phyloP scores from a whole-genome alignment of 2,329 filamentous ascomycete genomes.

The Knufia fluminis region DNA sequence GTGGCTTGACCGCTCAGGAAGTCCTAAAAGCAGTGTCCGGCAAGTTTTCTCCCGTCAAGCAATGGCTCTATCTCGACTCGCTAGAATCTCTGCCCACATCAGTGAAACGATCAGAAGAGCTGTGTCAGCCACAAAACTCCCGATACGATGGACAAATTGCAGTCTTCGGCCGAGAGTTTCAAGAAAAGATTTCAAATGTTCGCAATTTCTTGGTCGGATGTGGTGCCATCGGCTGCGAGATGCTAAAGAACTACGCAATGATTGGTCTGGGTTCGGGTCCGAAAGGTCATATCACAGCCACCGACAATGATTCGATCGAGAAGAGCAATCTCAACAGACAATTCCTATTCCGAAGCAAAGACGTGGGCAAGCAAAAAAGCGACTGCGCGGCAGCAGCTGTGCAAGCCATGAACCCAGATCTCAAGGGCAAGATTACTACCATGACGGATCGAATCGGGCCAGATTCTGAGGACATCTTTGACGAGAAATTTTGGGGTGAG shows the following conservation, averaged over 20 bases:
- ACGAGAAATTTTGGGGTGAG: slow-evolving; percentile 80
- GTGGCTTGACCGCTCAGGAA: slow-evolving; percentile 87
- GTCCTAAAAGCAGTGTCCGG: slow-evolving; percentile 94
- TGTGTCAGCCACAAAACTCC: slow-evolving; percentile 73
- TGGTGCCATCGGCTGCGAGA: slow-evolving; percentile 95
- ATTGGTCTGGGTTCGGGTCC: slow-evolving; percentile 86
- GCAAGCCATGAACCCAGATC: slow-evolving; percentile 87
- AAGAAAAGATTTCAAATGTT: slow-evolving; percentile 83
- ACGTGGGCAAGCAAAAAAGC: slow-evolving; percentile 95
- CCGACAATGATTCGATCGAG: slow-evolving; percentile 97
- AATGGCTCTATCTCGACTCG: slow-evolving; percentile 97
- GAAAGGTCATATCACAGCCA: slow-evolving; percentile 80
- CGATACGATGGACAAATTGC: slow-evolving; percentile 97
- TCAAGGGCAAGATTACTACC: slow-evolving; percentile 74
- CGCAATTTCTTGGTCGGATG: slow-evolving; percentile 93
- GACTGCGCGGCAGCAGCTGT: slow-evolving; percentile 86
- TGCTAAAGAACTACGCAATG: slow-evolving; percentile 99
- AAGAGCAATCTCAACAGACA: slow-evolving; percentile 98
- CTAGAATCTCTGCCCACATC: slow-evolving; percentile 84
- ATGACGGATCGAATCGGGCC: slow-evolving; percentile 82
- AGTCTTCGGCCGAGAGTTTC: slow-evolving; percentile 86
- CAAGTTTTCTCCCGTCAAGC: slow-evolving; percentile 91
- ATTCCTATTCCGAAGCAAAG: slow-evolving; percentile 86
- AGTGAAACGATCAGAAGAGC: slow-evolving; percentile 66
- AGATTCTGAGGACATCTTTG: slow-evolving; percentile 89